Percentiles rank a stretch among this genome's conserved stretches.
These are phyloP conservation scores for Sarocladium oryzae DNA, from an alignment of 2,329 filamentous ascomycete species.

Conservation along the genomic window DNA sequence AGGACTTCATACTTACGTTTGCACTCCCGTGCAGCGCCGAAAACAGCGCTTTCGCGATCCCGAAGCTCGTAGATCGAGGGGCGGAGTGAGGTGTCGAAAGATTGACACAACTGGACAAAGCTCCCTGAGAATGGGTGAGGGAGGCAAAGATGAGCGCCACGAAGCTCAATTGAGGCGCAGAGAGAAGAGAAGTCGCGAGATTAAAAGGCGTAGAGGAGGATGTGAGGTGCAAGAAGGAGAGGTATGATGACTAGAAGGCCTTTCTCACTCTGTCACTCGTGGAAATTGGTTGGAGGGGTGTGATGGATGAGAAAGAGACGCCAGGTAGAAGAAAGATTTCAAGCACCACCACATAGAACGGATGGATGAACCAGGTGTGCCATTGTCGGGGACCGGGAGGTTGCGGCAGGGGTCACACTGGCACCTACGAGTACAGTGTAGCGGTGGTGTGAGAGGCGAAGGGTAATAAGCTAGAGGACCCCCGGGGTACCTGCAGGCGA, in stretches of 20 bases:
- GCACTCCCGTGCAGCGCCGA: neutral
- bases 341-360: neutral
- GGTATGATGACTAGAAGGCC: conserved; percentile 11
- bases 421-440: too few species aligned
- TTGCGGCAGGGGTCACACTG: conserved; percentile 10
- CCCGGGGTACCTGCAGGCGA: conserved; percentile 6
- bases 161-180: conserved; percentile 6
- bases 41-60: neutral
- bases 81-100: neutral
- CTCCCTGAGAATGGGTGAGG: conserved; percentile 1
- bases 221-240: conserved; percentile 7
- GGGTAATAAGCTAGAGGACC: neutral
- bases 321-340: conserved; percentile 12
- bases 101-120: neutral
- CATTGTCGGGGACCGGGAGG: conserved; percentile 9
- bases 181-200: conserved; percentile 8
- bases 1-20: neutral
- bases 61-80: neutral
- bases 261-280: conserved; percentile 4
- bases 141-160: conserved; percentile 1
- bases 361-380: conserved; percentile 6
- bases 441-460: too few species aligned
- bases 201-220: conserved; percentile 8
- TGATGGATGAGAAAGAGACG: conserved; percentile 11
- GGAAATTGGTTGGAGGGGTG: conserved; percentile 9